phyloP scores from a whole-genome alignment of 176 grass and related monocot genomes.

The Secale cereale region DNA sequence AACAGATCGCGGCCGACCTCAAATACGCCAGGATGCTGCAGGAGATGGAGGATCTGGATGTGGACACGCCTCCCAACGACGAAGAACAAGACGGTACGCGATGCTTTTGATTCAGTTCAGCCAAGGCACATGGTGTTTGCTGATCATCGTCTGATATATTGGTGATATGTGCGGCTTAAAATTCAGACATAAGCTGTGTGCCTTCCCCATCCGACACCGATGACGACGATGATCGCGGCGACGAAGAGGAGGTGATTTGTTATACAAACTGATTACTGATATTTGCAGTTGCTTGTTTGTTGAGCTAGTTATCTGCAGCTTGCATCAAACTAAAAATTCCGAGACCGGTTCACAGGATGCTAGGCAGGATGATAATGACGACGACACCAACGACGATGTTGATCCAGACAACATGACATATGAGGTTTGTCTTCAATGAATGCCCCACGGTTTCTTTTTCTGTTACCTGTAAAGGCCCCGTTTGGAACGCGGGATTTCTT shows the following conservation, averaged over 20 bases:
- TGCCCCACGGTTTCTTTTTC: not conserved
- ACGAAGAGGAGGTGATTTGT: slow-evolving; percentile 48
- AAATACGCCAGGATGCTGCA: slow-evolving; percentile 49
- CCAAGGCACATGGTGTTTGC: not conserved
- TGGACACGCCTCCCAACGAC: slow-evolving; percentile 3
- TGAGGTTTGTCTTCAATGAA: slow-evolving; percentile 37
- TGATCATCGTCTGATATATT: not conserved
- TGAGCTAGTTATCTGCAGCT: not conserved
- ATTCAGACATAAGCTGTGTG: slow-evolving; percentile 49
- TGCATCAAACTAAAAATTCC: slow-evolving; percentile 1
- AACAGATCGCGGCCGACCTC: slow-evolving; percentile 48
- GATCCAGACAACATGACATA: slow-evolving; percentile 89
- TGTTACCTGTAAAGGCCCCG: not conserved
- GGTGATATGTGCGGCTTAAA: not conserved
- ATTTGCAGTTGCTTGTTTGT: not conserved
- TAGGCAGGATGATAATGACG: slow-evolving; percentile 46
- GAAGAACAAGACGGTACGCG: slow-evolving; percentile 35
- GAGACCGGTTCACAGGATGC: slow-evolving; percentile 30
- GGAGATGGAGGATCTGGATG: slow-evolving; percentile 42
- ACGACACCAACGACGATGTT: not conserved
- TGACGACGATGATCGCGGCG: slow-evolving; percentile 13
- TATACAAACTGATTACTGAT: not conserved
- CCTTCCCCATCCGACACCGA: slow-evolving; percentile 51
- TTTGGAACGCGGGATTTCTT: not conserved
- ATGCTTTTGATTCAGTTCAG: not conserved